Evolutionary conservation across 2,329 filamentous ascomycete species (phyloP).

Genomic region (Pestalotiopsis sp.): DNA sequence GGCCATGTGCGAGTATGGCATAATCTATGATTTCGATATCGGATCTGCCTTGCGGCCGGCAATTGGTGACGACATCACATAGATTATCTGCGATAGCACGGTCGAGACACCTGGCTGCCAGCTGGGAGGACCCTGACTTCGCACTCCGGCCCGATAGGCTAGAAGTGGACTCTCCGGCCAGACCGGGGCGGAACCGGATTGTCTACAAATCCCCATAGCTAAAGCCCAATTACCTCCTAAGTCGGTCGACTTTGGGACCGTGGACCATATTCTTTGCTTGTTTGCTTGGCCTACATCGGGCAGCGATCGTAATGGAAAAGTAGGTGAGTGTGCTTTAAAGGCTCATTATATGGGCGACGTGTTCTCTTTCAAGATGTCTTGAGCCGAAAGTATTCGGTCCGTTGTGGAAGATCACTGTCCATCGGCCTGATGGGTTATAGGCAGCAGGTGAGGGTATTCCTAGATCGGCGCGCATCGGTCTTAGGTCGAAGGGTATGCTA

Average conservation of each 20-base stretch:
- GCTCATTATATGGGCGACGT: not conserved
- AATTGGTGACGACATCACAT: constrained; percentile 6
- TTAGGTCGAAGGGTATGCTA: not conserved
- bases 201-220: no score
- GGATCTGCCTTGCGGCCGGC: not conserved
- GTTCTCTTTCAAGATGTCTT: not conserved
- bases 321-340: not conserved
- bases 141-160: not conserved
- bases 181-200: not conserved
- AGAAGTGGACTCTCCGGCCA: not conserved
- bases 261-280: not conserved
- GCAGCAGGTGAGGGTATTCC: not conserved
- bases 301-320: not conserved
- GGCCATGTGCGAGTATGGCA: not conserved
- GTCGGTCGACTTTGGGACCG: not conserved
- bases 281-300: not conserved
- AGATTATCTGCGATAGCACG: not conserved
- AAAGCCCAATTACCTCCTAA: not conserved
- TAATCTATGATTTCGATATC: constrained; percentile 6
- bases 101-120: not conserved
- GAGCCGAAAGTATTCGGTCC: not conserved
- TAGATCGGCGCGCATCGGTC: not conserved
- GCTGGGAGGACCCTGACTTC: not conserved
- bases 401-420: not conserved
- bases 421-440: not conserved